These are phyloP conservation scores for Beauveria sp. DNA, from an alignment of 2,329 filamentous ascomycete species.

Conservation along the genomic window DNA sequence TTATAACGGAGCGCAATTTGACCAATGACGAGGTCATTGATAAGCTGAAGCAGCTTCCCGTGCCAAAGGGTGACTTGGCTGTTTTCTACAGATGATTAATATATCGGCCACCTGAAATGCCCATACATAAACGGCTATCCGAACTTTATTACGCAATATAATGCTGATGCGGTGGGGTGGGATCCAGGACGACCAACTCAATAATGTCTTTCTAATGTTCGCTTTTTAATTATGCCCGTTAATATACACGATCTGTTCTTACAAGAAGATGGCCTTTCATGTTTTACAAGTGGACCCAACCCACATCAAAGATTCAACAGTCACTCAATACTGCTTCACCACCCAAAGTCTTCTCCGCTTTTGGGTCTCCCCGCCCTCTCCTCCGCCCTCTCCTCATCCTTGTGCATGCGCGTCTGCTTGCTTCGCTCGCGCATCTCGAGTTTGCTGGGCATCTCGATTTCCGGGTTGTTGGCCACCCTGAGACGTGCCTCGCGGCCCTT, in stretches of 20 bases:
- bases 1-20: conserved; percentile 67
- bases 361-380: background rate
- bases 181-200: background rate
- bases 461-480: conserved; percentile 32
- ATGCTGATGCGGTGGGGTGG: background rate
- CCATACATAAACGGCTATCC: background rate
- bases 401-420: conserved; percentile 2
- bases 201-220: background rate
- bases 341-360: background rate
- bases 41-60: conserved; percentile 51
- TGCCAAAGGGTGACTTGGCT: conserved; percentile 44
- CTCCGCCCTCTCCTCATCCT: background rate
- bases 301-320: background rate
- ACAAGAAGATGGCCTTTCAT: background rate
- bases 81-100: conserved; percentile 43
- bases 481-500: conserved; percentile 18
- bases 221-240: conserved; percentile 1
- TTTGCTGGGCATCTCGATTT: conserved; percentile 33
- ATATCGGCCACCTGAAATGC: no score
- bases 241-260: conserved; percentile 10
- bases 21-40: conserved; percentile 64
- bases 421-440: conserved; percentile 23
- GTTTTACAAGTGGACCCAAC: background rate
- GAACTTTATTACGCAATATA: background rate
- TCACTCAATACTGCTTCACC: background rate